These are phyloP conservation scores for Cladophialophora yegresii DNA, from an alignment of 2,329 filamentous ascomycete species.

Conservation along the genomic window DNA sequence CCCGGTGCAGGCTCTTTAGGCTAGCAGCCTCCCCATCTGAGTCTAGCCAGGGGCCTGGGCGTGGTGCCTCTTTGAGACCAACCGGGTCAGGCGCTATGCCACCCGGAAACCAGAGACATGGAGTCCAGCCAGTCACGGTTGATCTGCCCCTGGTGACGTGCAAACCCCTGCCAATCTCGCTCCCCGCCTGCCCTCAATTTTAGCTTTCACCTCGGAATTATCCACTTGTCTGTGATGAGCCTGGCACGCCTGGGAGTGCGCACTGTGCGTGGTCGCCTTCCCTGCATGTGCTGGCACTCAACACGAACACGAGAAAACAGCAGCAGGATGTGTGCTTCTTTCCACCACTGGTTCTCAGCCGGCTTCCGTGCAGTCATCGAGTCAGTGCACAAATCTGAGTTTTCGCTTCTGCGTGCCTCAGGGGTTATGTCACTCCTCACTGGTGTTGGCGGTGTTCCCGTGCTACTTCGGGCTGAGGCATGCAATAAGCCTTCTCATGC, in stretches of 20 bases:
- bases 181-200: constrained; percentile 15
- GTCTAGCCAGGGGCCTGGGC: constrained; percentile 20
- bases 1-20: not conserved
- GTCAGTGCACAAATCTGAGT: not conserved
- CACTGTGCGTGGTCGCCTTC: not conserved
- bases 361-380: not conserved
- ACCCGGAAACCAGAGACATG: constrained; percentile 1
- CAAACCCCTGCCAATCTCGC: constrained; percentile 8
- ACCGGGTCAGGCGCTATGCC: not conserved
- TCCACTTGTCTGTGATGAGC: constrained; percentile 19
- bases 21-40: not conserved
- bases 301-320: not conserved
- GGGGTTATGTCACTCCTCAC: constrained; percentile 1
- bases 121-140: constrained; percentile 6
- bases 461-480: constrained; percentile 1
- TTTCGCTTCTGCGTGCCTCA: constrained; percentile 15
- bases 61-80: not conserved
- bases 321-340: not conserved
- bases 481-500: constrained; percentile 3
- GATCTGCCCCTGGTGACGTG: constrained; percentile 19
- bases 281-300: not conserved
- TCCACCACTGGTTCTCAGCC: constrained; percentile 4
- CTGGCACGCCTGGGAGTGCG: constrained; percentile 6
- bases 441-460: not conserved
- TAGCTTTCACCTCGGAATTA: not conserved